phyloP scores from a whole-genome alignment of 805 yeast genomes.

The Kodamaea kaohsiungensis region DNA sequence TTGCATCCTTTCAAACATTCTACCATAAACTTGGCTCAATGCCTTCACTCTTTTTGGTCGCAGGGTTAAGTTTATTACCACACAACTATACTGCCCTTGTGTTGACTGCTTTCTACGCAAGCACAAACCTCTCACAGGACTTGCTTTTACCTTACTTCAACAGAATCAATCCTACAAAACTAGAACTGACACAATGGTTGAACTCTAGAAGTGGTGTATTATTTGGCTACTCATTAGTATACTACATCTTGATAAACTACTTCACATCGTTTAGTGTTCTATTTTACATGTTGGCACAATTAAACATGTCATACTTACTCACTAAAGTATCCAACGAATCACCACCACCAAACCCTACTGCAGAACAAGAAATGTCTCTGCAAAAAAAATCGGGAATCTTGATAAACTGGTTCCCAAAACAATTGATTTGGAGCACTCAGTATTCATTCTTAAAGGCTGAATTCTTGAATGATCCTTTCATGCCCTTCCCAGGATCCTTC shows the following conservation, averaged over 20 bases:
- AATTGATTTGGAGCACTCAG: slow-evolving; percentile 31
- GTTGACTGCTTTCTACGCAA: slow-evolving; percentile 48
- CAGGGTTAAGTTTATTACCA: slow-evolving; percentile 37
- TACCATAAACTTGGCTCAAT: slow-evolving; percentile 47
- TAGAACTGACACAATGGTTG: slow-evolving; percentile 51
- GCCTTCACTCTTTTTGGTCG: slow-evolving; percentile 40
- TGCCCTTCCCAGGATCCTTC: slow-evolving; percentile 19
- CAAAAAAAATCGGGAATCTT: slow-evolving; percentile 10
- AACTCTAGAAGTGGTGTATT: slow-evolving; percentile 55
- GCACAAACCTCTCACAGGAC: slow-evolving; percentile 44
- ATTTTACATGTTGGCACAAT: slow-evolving; percentile 53
- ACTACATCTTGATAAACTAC: slow-evolving; percentile 39
- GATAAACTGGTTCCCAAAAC: slow-evolving; percentile 33
- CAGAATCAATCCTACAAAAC: slow-evolving; percentile 42
- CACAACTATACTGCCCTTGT: slow-evolving; percentile 33
- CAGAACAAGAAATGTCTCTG: slow-evolving; percentile 4
- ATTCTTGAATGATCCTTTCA: slow-evolving; percentile 26
- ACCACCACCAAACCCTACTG: slow-evolving; percentile 16
- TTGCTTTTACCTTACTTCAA: slow-evolving; percentile 53
- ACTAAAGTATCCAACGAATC: slow-evolving; percentile 54
- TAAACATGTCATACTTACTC: slow-evolving; percentile 52
- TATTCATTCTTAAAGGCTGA: slow-evolving; percentile 22
- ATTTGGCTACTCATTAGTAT: slow-evolving; percentile 55
- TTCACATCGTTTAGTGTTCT: slow-evolving; percentile 49
- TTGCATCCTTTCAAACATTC: slow-evolving; percentile 45